phyloP scores from a whole-genome alignment of 305 asterid genomes.

The Coffea humblotiana region DNA sequence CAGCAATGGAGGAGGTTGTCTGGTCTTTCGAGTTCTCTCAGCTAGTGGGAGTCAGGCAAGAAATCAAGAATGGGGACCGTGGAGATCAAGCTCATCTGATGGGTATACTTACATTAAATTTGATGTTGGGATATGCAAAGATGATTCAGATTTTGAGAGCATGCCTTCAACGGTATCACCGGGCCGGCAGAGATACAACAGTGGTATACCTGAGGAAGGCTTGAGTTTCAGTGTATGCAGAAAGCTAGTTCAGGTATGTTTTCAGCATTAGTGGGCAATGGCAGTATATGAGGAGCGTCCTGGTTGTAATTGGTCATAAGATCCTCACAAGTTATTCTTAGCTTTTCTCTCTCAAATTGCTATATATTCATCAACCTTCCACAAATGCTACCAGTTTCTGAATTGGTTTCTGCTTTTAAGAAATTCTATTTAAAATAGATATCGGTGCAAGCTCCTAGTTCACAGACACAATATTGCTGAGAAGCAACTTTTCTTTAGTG shows the following conservation, averaged over 20 bases:
- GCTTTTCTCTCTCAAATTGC: not conserved
- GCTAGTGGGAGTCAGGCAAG: conserved; percentile 55
- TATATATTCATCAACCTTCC: not conserved
- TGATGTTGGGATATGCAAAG: conserved; percentile 55
- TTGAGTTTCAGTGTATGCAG: conserved; percentile 83
- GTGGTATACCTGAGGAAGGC: conserved; percentile 56
- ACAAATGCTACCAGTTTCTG: not conserved
- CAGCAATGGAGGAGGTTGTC: conserved; percentile 54
- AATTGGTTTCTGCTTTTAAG: not conserved
- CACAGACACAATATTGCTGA: not conserved
- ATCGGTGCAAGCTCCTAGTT: not conserved
- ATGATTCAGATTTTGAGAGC: conserved; percentile 32
- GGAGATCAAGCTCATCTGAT: conserved; percentile 58
- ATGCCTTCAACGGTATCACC: conserved; percentile 30
- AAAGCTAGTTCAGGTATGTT: conserved; percentile 81
- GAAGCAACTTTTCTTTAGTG: not conserved
- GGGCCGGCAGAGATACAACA: conserved; percentile 36
- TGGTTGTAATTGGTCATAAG: not conserved
- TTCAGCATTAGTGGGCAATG: too few relatives aligned
- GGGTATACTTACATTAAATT: conserved; percentile 52
- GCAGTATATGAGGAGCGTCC: not conserved
- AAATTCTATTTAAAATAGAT: not conserved
- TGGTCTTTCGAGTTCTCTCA: conserved; percentile 50
- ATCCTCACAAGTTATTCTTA: not conserved
- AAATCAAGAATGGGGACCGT: conserved; percentile 59